Percentiles rank a stretch among this genome's conserved stretches.
Evolutionary conservation across 148 eudicot species (phyloP).

Genomic region (Nyssa sinensis): DNA sequence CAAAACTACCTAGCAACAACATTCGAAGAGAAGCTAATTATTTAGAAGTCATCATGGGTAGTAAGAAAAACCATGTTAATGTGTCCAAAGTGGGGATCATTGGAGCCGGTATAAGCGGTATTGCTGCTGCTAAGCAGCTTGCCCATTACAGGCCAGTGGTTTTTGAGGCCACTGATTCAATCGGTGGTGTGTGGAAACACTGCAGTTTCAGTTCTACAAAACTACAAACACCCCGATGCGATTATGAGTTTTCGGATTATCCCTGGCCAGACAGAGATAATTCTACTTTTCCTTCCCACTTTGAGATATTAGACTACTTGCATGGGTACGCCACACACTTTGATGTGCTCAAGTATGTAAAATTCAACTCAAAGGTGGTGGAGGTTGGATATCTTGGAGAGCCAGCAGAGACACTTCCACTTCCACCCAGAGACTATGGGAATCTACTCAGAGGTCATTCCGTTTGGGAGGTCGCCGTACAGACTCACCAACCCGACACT

Average conservation of each 20-base stretch:
- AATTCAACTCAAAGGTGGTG: slow-evolving; percentile 82
- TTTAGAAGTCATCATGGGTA: too few species aligned
- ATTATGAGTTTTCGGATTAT: slow-evolving; percentile 88
- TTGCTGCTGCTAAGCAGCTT: slow-evolving; percentile 90
- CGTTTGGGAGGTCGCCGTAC: slow-evolving; percentile 78
- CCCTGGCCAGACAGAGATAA: slow-evolving; percentile 85
- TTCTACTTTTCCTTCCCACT: slow-evolving; percentile 53
- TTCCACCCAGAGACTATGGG: slow-evolving; percentile 30
- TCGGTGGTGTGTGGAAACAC: slow-evolving; percentile 91
- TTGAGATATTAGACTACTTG: slow-evolving; percentile 68
- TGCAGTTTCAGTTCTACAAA: slow-evolving; percentile 62
- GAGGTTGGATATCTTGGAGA: slow-evolving; percentile 59
- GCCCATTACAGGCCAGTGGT: slow-evolving; percentile 58
- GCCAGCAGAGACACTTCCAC: too few species aligned
- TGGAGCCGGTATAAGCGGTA: slow-evolving; percentile 91
- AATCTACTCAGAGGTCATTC: slow-evolving; percentile 48
- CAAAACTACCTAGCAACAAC: too few species aligned
- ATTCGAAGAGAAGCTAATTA: too few species aligned
- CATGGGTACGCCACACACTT: slow-evolving; percentile 65
- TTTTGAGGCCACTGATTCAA: slow-evolving; percentile 71
- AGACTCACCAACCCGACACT: slow-evolving; percentile 32
- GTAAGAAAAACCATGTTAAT: too few species aligned
- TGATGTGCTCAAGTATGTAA: slow-evolving; percentile 63
- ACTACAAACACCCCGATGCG: slow-evolving; percentile 91
- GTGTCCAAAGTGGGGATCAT: slow-evolving; percentile 75